Base-by-base conservation (phyloP, 768 basidiomycete species). In the Hypholoma sublateritium region DNA sequence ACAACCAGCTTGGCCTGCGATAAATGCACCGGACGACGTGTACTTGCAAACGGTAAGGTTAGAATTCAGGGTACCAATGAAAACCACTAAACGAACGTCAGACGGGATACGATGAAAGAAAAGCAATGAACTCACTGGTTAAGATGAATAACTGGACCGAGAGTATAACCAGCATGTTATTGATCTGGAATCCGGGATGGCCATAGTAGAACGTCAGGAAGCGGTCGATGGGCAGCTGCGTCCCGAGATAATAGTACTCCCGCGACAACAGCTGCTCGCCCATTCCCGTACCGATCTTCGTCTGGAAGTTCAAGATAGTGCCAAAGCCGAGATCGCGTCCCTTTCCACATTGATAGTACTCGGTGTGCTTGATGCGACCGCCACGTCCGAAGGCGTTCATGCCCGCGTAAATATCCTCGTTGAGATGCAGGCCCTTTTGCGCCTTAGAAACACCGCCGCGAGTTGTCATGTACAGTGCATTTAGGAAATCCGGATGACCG, bases 221-320 rank as follows among this genome's bases (percentile, higher is more conserved):
- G 44, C 97, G 87, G 71, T 99, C 97, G 69, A 98, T 88, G 36
- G 97, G 95, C 52, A 99, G 83, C 69, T 98, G 97, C 21, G 97
- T 99, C 25, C 97, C 97, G 60, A 99, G 75, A 67, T 98, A 98
- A 74, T 99, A 99, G 72, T 99, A 98, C 74, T 98, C 97, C 60
- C 97, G 86, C 75, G 94, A 97, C 67, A 99, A 83, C 93, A 98
- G 93, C 74, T 99, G 97, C 71, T 99, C 97, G 36, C 97, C 97
- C 97, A 99, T 99, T 72, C 97, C 97, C n/a, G 95, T 98, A 12
- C 97, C 96, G 66, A 99, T 95, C 84, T 99, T 99, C 55, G 97
- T 99, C 81, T 94, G 91, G 89, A 99, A 99, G 74, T 99, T 99
- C 66, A 99, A 77, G 67, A 98, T 98, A 19, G 97, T 99, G 32